These are phyloP conservation scores for Trichosanthes truncata DNA, from an alignment of 306 rosid species.

Conservation along the genomic window DNA sequence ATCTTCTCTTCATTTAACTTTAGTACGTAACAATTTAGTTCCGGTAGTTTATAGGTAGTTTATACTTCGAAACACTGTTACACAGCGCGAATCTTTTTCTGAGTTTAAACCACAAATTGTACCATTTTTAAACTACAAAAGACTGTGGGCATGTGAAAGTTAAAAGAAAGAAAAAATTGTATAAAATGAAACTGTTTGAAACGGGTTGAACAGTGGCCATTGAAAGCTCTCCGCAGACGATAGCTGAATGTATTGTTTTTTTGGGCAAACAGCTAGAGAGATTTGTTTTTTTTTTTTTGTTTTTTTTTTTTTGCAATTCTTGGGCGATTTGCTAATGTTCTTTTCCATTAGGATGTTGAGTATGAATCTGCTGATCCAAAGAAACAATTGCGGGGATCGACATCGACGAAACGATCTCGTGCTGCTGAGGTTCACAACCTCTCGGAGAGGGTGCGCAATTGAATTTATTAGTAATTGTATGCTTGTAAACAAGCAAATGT, in stretches of 20 bases:
- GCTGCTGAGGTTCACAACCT: conserved; percentile 92
- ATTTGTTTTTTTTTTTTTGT: not conserved
- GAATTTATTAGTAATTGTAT: not conserved
- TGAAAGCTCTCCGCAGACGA: not conserved
- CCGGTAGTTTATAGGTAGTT: too few relatives aligned
- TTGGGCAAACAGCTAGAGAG: not conserved
- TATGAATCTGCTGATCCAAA: conserved; percentile 44
- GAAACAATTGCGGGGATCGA: conserved; percentile 44
- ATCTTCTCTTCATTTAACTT: not conserved
- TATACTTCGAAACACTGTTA: not conserved
- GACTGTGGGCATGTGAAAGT: not conserved
- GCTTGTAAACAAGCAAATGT: not conserved
- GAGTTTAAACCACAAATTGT: too few relatives aligned
- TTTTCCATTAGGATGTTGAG: conserved; percentile 31
- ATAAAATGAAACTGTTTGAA: not conserved
- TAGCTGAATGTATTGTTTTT: not conserved
- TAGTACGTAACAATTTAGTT: not conserved
- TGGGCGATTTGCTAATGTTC: not conserved
- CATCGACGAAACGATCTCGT: conserved; percentile 56
- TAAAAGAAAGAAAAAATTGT: not conserved
- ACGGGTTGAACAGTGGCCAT: not conserved
- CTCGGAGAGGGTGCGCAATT: conserved; percentile 72
- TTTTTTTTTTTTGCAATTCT: not conserved
- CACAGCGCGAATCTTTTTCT: too few relatives aligned
- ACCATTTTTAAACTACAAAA: too few relatives aligned